Conservation (phyloP, 805 yeast species). For the Candida verbasci region DNA sequence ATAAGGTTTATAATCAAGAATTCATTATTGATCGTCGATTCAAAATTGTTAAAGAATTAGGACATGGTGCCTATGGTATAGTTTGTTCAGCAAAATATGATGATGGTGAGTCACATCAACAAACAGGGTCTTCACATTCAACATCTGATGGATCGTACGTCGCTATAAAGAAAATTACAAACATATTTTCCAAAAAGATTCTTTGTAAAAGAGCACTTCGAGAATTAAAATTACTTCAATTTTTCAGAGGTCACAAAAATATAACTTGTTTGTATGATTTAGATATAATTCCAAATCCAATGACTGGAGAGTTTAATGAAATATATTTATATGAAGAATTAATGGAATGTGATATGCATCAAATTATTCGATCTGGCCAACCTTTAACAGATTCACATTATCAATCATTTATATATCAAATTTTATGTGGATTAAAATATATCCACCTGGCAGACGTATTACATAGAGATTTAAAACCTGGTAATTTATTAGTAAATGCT, state of each 20-base stretch:
- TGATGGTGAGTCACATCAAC: slow-evolving; percentile 41
- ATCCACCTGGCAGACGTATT: slow-evolving; percentile 90
- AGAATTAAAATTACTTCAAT: slow-evolving; percentile 84
- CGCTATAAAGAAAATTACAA: slow-evolving; percentile 94
- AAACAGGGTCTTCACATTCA: slow-evolving; percentile 8
- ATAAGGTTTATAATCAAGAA: slow-evolving; percentile 66
- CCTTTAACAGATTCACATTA: slow-evolving; percentile 92
- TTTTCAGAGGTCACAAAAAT: slow-evolving; percentile 93
- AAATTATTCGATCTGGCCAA: slow-evolving; percentile 90
- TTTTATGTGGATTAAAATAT: slow-evolving; percentile 83
- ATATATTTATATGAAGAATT: slow-evolving; percentile 90
- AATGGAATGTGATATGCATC: slow-evolving; percentile 99
- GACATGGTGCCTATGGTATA: slow-evolving; percentile 97
- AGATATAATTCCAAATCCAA: slow-evolving; percentile 74
- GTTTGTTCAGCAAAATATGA: slow-evolving; percentile 92
- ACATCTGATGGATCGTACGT: slow-evolving; percentile 44
- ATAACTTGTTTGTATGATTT: slow-evolving; percentile 93
- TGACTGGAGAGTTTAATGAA: slow-evolving; percentile 73
- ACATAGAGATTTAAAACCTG: slow-evolving; percentile 94
- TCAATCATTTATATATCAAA: slow-evolving; percentile 89
- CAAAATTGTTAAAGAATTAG: slow-evolving; percentile 86
- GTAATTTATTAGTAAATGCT: slow-evolving; percentile 86
- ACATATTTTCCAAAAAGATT: slow-evolving; percentile 86
- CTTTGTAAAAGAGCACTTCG: slow-evolving; percentile 88
- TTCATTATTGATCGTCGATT: slow-evolving; percentile 87